Evolutionary conservation across 495 filamentous ascomycete species (phyloP).

Genomic region (Symbiotaphrina buchneri): DNA sequence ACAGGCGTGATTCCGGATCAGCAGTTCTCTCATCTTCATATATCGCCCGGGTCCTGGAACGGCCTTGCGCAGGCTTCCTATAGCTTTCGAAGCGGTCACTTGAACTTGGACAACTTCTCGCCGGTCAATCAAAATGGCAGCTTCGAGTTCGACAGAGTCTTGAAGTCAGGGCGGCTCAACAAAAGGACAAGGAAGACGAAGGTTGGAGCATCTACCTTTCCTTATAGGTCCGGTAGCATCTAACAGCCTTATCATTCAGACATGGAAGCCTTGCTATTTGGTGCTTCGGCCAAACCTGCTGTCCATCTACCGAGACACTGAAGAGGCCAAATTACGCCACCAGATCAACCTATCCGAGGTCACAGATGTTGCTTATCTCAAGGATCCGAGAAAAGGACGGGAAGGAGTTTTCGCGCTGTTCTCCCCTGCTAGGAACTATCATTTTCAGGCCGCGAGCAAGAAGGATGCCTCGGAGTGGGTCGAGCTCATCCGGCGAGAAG

Average conservation of each 20-base stretch:
- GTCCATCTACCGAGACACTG: slow-evolving; percentile 82
- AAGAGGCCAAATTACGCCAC: slow-evolving; percentile 70
- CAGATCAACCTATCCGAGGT: slow-evolving; percentile 77
- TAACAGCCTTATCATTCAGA: slow-evolving; percentile 16
- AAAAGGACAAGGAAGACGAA: slow-evolving; percentile 89
- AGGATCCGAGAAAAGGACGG: slow-evolving; percentile 62
- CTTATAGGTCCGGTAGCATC: not conserved
- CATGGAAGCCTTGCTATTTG: slow-evolving; percentile 77
- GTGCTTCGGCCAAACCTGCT: slow-evolving; percentile 86
- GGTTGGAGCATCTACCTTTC: slow-evolving; percentile 23
- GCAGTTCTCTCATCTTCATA: no score
- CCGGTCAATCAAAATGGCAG: slow-evolving; percentile 89
- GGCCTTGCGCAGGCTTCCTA: not conserved
- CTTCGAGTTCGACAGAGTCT: slow-evolving; percentile 81
- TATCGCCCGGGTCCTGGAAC: no score
- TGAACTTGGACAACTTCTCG: slow-evolving; percentile 38
- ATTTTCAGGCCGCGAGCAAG: slow-evolving; percentile 51
- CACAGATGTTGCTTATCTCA: slow-evolving; percentile 71
- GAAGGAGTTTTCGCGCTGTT: slow-evolving; percentile 83
- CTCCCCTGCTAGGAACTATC: slow-evolving; percentile 74
- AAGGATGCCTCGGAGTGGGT: slow-evolving; percentile 79
- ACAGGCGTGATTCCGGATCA: no score
- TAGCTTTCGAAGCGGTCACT: slow-evolving; percentile 16
- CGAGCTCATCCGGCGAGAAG: slow-evolving; percentile 52
- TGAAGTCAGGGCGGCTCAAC: slow-evolving; percentile 67